Percentiles rank a stretch among this genome's conserved stretches.
These are phyloP conservation scores for Ganoderma resinaceum DNA, from an alignment of 1,284 basidiomycete species.

Conservation along the genomic window DNA sequence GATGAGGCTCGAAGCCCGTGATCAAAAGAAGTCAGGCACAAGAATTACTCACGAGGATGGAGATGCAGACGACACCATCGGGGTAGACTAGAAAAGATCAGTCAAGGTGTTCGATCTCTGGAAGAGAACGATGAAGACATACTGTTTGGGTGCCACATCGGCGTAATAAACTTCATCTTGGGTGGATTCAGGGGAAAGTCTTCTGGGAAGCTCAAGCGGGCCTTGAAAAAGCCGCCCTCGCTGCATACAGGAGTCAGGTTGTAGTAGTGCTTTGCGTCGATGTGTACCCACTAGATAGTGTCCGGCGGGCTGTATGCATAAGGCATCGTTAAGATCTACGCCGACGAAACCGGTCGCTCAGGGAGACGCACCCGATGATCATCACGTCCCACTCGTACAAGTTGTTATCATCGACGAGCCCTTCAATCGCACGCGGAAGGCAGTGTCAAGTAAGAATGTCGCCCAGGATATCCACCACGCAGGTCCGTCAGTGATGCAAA, in stretches of 20 bases:
- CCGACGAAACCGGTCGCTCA: constrained; percentile 28
- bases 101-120: constrained; percentile 10
- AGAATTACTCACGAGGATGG: constrained; percentile 79
- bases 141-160: constrained; percentile 99
- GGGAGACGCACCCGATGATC: constrained; percentile 81
- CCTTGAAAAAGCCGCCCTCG: constrained; percentile 94
- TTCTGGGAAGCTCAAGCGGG: constrained; percentile 84
- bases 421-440: constrained; percentile 46
- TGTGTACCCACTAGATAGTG: constrained; percentile 78
- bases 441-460: neutral
- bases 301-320: constrained; percentile 73
- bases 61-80: constrained; percentile 93
- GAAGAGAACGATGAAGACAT: constrained; percentile 18
- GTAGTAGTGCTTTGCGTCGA: neutral
- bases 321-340: constrained; percentile 19
- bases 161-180: constrained; percentile 94
- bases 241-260: constrained; percentile 47
- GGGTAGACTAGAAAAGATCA: constrained; percentile 72
- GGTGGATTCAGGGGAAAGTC: constrained; percentile 94
- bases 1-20: neutral
- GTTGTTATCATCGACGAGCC: constrained; percentile 92
- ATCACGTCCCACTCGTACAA: constrained; percentile 94
- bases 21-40: neutral
- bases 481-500: neutral
- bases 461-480: neutral